Conservation (phyloP, 768 basidiomycete genomes). For the Mycena galopus region DNA sequence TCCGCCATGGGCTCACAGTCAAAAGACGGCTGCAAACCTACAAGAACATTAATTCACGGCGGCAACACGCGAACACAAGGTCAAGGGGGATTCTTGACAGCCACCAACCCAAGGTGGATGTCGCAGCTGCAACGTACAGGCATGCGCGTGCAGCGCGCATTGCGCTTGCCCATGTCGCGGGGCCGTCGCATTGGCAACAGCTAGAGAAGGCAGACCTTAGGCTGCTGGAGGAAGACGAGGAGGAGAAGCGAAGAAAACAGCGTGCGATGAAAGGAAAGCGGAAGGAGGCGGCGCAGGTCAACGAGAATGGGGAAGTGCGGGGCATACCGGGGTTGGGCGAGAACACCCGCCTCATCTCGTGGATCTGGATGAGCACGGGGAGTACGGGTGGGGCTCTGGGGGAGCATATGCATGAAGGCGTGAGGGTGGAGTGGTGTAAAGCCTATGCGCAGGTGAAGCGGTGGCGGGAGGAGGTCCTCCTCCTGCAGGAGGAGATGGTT, state of each 20-base stretch:
- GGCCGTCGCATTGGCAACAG: background rate
- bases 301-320: background rate
- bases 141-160: background rate
- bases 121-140: background rate
- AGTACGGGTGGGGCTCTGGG: background rate
- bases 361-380: background rate
- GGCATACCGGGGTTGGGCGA: background rate
- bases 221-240: background rate
- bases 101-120: background rate
- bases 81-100: background rate
- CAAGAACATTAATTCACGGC: background rate
- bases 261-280: background rate
- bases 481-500: background rate
- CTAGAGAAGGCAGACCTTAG: background rate
- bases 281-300: background rate
- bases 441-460: background rate
- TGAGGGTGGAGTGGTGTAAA: background rate
- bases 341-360: background rate
- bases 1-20: background rate
- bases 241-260: background rate
- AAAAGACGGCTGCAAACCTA: background rate
- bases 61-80: background rate
- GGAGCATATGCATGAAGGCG: background rate
- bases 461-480: background rate
- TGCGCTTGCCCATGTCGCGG: background rate